Evolutionary conservation across 1,284 basidiomycete genomes (phyloP).

Genomic region (Marasmius fiardii): DNA sequence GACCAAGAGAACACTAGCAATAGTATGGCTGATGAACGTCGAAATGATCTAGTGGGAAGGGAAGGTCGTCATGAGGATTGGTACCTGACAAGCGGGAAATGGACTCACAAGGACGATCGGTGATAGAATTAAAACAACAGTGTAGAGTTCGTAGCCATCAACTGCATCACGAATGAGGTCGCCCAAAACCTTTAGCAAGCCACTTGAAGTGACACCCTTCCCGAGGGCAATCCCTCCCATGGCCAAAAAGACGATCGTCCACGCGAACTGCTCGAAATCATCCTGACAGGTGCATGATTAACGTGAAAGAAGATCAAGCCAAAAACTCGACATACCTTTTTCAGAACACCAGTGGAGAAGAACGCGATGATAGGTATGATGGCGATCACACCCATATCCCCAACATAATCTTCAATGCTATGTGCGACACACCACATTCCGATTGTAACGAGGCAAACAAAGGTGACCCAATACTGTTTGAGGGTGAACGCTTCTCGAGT

Average conservation of each 20-base stretch:
- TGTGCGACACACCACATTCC: constrained; percentile 90
- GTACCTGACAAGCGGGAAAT: no score
- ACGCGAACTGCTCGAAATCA: constrained; percentile 92
- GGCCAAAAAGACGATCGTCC: constrained; percentile 94
- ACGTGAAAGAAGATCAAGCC: constrained; percentile 3
- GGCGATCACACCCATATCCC: constrained; percentile 98
- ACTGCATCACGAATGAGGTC: constrained; percentile 67
- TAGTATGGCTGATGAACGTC: constrained; percentile 94
- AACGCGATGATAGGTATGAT: constrained; percentile 93
- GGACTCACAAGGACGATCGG: constrained; percentile 83
- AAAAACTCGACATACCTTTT: constrained; percentile 65
- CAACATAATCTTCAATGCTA: constrained; percentile 73
- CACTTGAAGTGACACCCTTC: constrained; percentile 90
- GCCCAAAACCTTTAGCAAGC: constrained; percentile 81
- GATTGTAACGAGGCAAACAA: constrained; percentile 88
- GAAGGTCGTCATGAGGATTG: constrained; percentile 4
- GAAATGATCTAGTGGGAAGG: constrained; percentile 60
- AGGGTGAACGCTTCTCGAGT: constrained; percentile 76
- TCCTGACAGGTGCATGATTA: constrained; percentile 47
- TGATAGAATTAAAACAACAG: constrained; percentile 83
- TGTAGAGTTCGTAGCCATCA: constrained; percentile 71
- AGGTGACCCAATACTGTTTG: constrained; percentile 90
- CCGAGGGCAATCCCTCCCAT: constrained; percentile 99
- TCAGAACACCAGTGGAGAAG: constrained; percentile 92
- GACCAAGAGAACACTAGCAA: constrained; percentile 93